Conservation (phyloP, 345 rosid genomes). For the Camelina sativa region DNA sequence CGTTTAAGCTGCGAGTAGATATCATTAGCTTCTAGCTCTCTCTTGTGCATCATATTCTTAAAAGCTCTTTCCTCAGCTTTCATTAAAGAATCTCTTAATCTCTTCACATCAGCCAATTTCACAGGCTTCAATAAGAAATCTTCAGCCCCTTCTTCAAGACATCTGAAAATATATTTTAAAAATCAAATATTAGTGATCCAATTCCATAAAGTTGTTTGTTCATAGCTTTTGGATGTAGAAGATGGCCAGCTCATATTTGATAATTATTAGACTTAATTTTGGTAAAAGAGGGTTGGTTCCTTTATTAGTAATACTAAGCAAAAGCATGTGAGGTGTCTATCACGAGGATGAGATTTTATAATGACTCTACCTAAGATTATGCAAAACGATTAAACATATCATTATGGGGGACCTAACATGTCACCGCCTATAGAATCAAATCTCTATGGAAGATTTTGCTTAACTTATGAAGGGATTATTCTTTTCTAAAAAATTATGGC, state of each 20-base stretch:
- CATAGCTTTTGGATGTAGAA: constrained; percentile 25
- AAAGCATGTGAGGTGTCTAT: constrained; percentile 44
- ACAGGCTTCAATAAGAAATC: constrained; percentile 85
- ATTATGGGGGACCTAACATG: constrained; percentile 27
- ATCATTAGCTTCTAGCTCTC: constrained; percentile 44
- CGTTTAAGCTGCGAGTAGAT: constrained; percentile 44
- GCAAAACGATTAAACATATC: constrained; percentile 27
- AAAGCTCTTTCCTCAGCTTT: constrained; percentile 42
- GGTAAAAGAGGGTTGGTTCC: constrained; percentile 8
- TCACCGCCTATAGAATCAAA: constrained; percentile 43
- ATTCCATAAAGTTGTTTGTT: constrained; percentile 1
- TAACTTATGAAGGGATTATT: constrained; percentile 31
- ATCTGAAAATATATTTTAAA: constrained; percentile 47
- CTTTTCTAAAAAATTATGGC: constrained; percentile 17
- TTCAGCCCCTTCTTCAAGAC: constrained; percentile 96
- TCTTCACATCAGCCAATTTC: constrained; percentile 70
- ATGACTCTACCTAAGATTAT: constrained; percentile 42
- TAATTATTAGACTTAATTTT: constrained; percentile 17
- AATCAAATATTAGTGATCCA: constrained; percentile 21
- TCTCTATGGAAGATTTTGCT: constrained; percentile 37
- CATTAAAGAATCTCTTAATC: constrained; percentile 63
- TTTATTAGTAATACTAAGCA: constrained; percentile 9
- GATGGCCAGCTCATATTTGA: constrained; percentile 32
- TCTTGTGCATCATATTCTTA: constrained; percentile 45
- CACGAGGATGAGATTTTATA: constrained; percentile 35